These are phyloP conservation scores for Acanthamoeba divionensis DNA, from an alignment of 208 protist genomes.

Conservation along the genomic window DNA sequence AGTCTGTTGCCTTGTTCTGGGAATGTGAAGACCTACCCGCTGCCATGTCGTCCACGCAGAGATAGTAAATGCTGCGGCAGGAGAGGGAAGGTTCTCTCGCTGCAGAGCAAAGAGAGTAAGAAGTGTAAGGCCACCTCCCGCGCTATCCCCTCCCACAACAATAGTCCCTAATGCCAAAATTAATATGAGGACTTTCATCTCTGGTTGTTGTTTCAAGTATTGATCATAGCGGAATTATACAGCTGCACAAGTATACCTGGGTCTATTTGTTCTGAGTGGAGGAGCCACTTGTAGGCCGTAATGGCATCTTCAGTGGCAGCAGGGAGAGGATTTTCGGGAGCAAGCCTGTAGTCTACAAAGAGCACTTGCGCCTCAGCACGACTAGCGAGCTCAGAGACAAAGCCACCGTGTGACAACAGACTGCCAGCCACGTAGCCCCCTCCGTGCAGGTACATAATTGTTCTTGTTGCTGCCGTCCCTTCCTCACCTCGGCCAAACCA, in stretches of 20 bases:
- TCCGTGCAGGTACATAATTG: neutral
- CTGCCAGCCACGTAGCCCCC: neutral
- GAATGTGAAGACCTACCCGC: neutral
- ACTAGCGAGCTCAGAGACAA: neutral
- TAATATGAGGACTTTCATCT: too few species aligned
- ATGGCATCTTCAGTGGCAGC: neutral
- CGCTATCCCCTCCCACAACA: constrained; percentile 28
- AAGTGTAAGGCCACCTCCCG: constrained; percentile 12
- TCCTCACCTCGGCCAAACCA: neutral
- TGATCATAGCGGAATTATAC: too few species aligned
- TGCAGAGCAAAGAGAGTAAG: constrained; percentile 2
- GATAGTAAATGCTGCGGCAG: neutral
- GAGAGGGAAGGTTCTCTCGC: constrained; percentile 7
- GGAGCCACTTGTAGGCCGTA: constrained; percentile 46
- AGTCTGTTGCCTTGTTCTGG: neutral
- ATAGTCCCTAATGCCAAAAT: neutral
- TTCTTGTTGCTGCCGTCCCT: neutral
- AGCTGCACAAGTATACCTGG: too few species aligned
- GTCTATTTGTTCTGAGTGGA: neutral
- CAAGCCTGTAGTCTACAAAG: constrained; percentile 43
- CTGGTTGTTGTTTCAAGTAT: too few species aligned
- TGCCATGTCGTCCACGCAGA: constrained; percentile 39
- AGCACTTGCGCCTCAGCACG: neutral
- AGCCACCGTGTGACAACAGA: neutral
- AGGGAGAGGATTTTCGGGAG: constrained; percentile 10